Conservation (phyloP, 208 protist species). For the Wallacemonas sp. region DNA sequence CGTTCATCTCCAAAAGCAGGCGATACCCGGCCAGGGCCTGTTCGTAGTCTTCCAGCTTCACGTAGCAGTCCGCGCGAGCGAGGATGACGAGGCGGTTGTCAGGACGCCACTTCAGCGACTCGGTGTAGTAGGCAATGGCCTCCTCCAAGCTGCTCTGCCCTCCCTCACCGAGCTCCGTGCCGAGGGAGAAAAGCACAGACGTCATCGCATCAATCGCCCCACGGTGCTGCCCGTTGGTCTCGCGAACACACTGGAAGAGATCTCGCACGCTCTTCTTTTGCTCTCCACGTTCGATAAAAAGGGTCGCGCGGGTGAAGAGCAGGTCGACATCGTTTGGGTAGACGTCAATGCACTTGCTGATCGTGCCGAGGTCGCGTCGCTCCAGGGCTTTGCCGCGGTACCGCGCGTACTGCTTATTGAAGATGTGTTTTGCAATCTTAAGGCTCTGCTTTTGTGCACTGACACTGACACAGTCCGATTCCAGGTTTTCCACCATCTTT, state of each 20-base stretch:
- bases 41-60: constrained; percentile 77
- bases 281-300: constrained; percentile 57
- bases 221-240: constrained; percentile 79
- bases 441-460: constrained; percentile 28
- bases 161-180: constrained; percentile 46
- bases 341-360: constrained; percentile 80
- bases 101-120: constrained; percentile 81
- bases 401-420: constrained; percentile 58
- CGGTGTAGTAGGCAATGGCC: constrained; percentile 84
- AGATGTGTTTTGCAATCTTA: constrained; percentile 78
- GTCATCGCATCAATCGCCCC: constrained; percentile 84
- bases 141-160: constrained; percentile 33
- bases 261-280: constrained; percentile 77
- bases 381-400: constrained; percentile 75
- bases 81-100: constrained; percentile 85
- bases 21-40: constrained; percentile 76
- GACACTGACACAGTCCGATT: constrained; percentile 10
- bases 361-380: constrained; percentile 61
- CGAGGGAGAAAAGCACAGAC: constrained; percentile 75
- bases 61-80: constrained; percentile 86
- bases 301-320: constrained; percentile 69
- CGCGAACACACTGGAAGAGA: constrained; percentile 80
- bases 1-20: constrained; percentile 52
- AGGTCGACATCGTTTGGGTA: constrained; percentile 75
- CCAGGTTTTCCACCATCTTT: constrained; percentile 55